Evolutionary conservation across 75 land plant species (phyloP).

Genomic region (Pseudotsuga menziesii): DNA sequence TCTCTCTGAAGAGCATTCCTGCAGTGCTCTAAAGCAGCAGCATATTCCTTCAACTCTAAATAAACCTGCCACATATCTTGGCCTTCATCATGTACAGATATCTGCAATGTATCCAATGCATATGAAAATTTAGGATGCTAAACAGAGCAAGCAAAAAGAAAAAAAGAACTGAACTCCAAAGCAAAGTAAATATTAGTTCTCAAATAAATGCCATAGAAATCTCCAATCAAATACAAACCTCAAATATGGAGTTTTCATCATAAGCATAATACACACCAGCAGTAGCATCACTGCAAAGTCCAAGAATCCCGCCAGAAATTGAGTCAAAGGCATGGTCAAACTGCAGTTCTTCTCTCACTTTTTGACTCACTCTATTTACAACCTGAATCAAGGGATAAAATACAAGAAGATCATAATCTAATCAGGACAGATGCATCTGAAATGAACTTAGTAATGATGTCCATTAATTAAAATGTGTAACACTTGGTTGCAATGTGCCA

Average conservation of each 20-base stretch:
- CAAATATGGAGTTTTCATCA: conserved; percentile 81
- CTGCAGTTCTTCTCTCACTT: conserved; percentile 77
- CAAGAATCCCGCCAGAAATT: conserved; percentile 63
- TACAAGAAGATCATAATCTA: background rate
- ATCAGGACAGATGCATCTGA: background rate
- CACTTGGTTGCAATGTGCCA: background rate
- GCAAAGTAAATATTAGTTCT: background rate
- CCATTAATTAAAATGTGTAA: conserved; percentile 5
- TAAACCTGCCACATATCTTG: conserved; percentile 98
- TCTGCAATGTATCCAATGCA: conserved; percentile 30
- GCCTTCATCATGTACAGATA: conserved; percentile 88
- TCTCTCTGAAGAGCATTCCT: conserved; percentile 77
- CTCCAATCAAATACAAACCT: conserved; percentile 40
- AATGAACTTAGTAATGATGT: conserved; percentile 5
- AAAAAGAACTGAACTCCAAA: background rate
- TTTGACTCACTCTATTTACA: conserved; percentile 86
- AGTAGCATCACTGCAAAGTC: conserved; percentile 87
- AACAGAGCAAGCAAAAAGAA: background rate
- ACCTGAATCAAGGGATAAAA: conserved; percentile 47
- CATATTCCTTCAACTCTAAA: conserved; percentile 79
- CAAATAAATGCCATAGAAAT: background rate
- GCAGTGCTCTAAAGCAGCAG: conserved; percentile 87
- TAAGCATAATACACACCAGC: conserved; percentile 93
- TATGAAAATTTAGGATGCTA: background rate
- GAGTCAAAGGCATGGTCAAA: conserved; percentile 76